phyloP scores from a whole-genome alignment of 2,329 filamentous ascomycete species.

The Sclerotinia minor region DNA sequence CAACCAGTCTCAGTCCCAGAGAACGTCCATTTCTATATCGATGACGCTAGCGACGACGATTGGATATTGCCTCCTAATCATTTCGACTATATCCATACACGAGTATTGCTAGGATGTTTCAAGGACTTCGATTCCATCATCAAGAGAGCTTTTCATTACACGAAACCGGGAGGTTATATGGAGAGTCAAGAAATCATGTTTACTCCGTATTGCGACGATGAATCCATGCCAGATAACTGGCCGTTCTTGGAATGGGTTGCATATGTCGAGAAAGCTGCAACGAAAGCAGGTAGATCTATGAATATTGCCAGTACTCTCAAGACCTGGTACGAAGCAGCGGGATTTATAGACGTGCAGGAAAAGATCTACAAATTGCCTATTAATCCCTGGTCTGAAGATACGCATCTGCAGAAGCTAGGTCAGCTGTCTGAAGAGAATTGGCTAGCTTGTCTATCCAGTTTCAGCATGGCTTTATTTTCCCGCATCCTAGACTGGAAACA shows the following conservation, averaged over 20 bases:
- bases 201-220: conserved; percentile 47
- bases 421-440: conserved; percentile 37
- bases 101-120: conserved; percentile 40
- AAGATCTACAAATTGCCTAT: conserved; percentile 55
- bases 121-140: conserved; percentile 52
- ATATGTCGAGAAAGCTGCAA: conserved; percentile 32
- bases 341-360: conserved; percentile 57
- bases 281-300: conserved; percentile 32
- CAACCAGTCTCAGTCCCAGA: conserved; percentile 66
- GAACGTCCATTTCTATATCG: conserved; percentile 71
- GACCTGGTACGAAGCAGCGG: conserved; percentile 45
- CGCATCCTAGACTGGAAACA: conserved; percentile 38
- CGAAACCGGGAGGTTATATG: conserved; percentile 40
- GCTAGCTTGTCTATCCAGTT: conserved; percentile 33
- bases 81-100: conserved; percentile 62
- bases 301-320: conserved; percentile 35
- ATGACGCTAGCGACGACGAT: conserved; percentile 42
- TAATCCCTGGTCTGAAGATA: conserved; percentile 53
- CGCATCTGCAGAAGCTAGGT: conserved; percentile 34
- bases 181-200: conserved; percentile 48
- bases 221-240: conserved; percentile 39
- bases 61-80: conserved; percentile 49
- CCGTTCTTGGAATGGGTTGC: conserved; percentile 35
- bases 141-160: conserved; percentile 48
- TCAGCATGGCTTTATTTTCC: conserved; percentile 38